phyloP scores from a whole-genome alignment of 73 alveolate species.

The Paramecium biaurelia region DNA sequence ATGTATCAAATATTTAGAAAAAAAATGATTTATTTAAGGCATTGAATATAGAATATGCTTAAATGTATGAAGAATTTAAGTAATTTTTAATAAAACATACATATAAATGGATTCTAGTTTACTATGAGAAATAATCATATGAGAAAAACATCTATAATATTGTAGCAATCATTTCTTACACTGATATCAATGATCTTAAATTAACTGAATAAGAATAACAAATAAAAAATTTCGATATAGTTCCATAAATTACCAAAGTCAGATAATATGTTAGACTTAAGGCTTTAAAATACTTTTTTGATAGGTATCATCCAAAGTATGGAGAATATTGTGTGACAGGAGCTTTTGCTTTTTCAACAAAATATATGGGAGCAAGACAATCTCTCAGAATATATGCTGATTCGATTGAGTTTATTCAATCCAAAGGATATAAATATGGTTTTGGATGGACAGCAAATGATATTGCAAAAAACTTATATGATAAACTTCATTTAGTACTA shows the following conservation, averaged over 20 bases:
- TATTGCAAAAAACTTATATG: not conserved
- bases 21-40: not conserved
- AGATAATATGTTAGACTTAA: not conserved
- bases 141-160: not conserved
- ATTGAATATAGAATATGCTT: not conserved
- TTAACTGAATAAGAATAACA: not conserved
- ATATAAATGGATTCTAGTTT: conserved; percentile 9
- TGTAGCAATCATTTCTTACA: not conserved
- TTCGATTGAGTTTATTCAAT: not conserved
- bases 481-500: not conserved
- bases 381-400: not conserved
- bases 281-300: not conserved
- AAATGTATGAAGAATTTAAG: not conserved
- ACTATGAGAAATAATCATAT: conserved; percentile 13
- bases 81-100: not conserved
- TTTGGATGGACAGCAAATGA: conserved; percentile 32
- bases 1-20: not conserved
- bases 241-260: not conserved
- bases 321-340: conserved; percentile 25
- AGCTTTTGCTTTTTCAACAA: not conserved
- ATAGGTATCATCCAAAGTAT: conserved; percentile 17
- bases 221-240: not conserved
- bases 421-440: not conserved
- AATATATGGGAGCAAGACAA: not conserved
- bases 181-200: not conserved